Evolutionary conservation across 2,329 filamentous ascomycete genomes (phyloP), one percentile per base, ranked within the genome.

Genomic region (Didymella pomorum): DNA sequence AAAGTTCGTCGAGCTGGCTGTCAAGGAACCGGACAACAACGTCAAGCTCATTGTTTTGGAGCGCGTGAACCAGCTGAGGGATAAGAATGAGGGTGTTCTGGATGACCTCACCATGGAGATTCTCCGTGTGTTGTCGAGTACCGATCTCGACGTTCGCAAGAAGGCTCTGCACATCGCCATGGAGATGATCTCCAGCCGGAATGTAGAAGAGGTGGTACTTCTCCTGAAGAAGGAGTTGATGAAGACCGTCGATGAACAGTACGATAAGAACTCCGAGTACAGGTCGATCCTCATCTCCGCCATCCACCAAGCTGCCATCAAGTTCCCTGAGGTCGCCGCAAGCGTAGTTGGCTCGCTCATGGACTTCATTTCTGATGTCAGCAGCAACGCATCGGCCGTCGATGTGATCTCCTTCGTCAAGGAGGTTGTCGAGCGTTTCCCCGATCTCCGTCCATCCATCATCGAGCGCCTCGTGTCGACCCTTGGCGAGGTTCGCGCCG

Each of bases 341-440:
- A 98, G 92, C 73, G 95, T 99, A 16, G 95, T 99, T 53, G 95
- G 95, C 65, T 86, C 97, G 43, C 85, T 99, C 52, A 99, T 99
- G 95, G 95, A 99, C 79, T 98, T 98, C 76, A 97, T 99, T 72
- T 92, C 91, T 50, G 95, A 99, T 77, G 97, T 98, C 77, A 98
- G 96, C 83, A 98, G 96, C 82, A 97, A 96, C 73, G 90, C 91
- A 43, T 97, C 94, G 1, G 95, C 95, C 1, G 92, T 99, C 28
- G 95, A 99, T 78, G 94, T 99, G 52, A 98, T 99, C 73, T 93
- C 92, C 54, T 99, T 99, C 74, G 93, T 99, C 64, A 99, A 99
- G 80, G 95, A 99, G 77, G 95, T 99, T 3, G 94, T 98, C 7
- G 95, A 99, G 80, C 97, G 96, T 73, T 99, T 98, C 82, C 95